Base-by-base conservation (phyloP, 78 protist species). In the Pelomyxa schiedti region DNA sequence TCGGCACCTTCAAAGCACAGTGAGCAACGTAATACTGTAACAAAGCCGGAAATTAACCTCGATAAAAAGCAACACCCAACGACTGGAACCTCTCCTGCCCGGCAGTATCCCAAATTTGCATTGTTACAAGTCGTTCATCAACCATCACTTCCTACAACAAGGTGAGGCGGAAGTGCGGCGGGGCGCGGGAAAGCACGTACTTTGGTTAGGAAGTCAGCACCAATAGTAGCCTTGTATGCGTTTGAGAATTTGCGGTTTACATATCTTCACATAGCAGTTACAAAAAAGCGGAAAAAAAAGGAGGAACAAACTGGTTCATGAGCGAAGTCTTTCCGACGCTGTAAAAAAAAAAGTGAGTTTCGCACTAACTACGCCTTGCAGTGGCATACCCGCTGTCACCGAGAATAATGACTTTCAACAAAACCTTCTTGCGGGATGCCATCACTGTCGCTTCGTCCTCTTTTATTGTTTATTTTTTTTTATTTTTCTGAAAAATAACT, bases 161-260 rank as follows among this genome's bases (percentile, higher is more conserved):
- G 24, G 63, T 52, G 63, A n/a, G n/a, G n/a, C n/a, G n/a, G n/a
- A n/a, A n/a, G n/a, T n/a, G n/a, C n/a, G n/a, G n/a, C n/a, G n/a
- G n/a, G n/a, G n/a, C n/a, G n/a, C n/a, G n/a, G n/a, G n/a, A n/a
- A n/a, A n/a, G n/a, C n/a, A n/a, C n/a, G n/a, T n/a, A n/a, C n/a
- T n/a, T 83, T 83, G 9, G 97, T 94, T 42, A 96, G 87, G 88
- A 98, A 98, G 75, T 98, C 99, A 8, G 99, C 99, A 29, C 99
- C 99, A 40, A 98, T 97, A 76, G 99, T 98, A 41, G 99, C 99
- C 89, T 97, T 97, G 90, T 98, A 97, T 76, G 92, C 92, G 87
- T 76, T 86, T 78, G 86, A 84, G 87, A 97, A 97, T 88, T 93
- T 91, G 74, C 90, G 80, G 89, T 90, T 93, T 32, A 96, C 99